Evolutionary conservation across 345 rosid genomes (phyloP), one percentile per base, ranked within the genome.

Genomic region (Linum usitatissimum): DNA sequence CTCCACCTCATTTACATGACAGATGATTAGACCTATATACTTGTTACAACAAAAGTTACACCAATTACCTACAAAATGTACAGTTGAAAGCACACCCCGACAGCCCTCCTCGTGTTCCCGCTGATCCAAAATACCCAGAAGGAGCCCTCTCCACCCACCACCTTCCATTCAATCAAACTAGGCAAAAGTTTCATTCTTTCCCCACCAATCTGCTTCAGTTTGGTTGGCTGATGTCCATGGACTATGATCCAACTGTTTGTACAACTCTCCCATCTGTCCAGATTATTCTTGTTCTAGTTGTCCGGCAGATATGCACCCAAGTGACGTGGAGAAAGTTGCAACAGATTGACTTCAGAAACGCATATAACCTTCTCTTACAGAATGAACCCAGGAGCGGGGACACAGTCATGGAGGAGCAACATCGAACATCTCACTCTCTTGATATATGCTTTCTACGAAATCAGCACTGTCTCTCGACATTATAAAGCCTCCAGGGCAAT

Each of bases 401-500:
- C 68, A 58, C 55, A n/a, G n/a, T n/a, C n/a, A 62, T 54, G 66
- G 76, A 62, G 62, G 75, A 69, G 70, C 65, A 75, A 70, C 76
- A 40, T 72, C 80, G 74, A 69, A 78, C 78, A 72, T 74, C 68
- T 31, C 42, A 40, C 62, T 53, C 67, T 76, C 58, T 68, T 66
- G 60, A 71, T 64, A 71, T 64, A 53, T 23, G 63, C 70, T 64
- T 45, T 59, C 67, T 65, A 63, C 55, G 51, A 65, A 17, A n/a
- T 18, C 66, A 76, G 60, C 59, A 19, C 63, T 79, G 60, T 67
- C 48, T 17, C 55, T 55, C 2, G 15, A 45, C 30, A 62, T 76
- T 79, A 94, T 64, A 94, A 81, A 54, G 91, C 77, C 79, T 94
- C 99, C 75, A 94, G 80, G 68, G 83, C 74, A 64, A 84, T 60